These are phyloP conservation scores for Dioszegia hungarica DNA, from an alignment of 768 basidiomycete species.

Conservation along the genomic window DNA sequence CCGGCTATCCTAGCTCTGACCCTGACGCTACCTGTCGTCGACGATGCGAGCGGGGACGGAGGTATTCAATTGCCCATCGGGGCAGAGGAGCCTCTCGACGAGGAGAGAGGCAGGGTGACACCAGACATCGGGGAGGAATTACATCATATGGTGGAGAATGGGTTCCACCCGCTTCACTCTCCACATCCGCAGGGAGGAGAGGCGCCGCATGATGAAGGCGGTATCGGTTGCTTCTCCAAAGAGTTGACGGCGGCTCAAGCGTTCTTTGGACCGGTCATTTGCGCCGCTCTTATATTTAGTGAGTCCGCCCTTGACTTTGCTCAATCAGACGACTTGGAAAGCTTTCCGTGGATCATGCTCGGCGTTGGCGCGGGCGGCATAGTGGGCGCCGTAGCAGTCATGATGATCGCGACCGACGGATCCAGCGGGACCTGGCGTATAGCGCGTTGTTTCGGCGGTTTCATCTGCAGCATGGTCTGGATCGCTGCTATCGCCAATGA, in stretches of 20 bases:
- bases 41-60: conserved; percentile 48
- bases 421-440: conserved; percentile 59
- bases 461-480: conserved; percentile 87
- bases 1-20: conserved; percentile 83
- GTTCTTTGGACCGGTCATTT: conserved; percentile 73
- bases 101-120: conserved; percentile 46
- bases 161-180: conserved; percentile 29
- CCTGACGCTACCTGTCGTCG: conserved; percentile 82
- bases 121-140: conserved; percentile 37
- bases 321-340: conserved; percentile 1
- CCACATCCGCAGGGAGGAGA: conserved; percentile 32
- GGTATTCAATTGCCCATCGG: conserved; percentile 53
- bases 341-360: conserved; percentile 43
- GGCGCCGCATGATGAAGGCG: conserved; percentile 20
- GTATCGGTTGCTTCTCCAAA: conserved; percentile 52
- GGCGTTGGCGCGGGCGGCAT: conserved; percentile 59
- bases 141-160: conserved; percentile 43
- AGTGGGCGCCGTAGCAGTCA: conserved; percentile 57
- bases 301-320: conserved; percentile 37
- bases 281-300: conserved; percentile 63
- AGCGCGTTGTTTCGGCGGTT: conserved; percentile 81
- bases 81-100: conserved; percentile 64
- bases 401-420: conserved; percentile 61
- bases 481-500: conserved; percentile 98
- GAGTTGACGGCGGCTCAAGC: conserved; percentile 84